Evolutionary conservation across 768 basidiomycete genomes (phyloP).

Genomic region (Suillus subluteus): DNA sequence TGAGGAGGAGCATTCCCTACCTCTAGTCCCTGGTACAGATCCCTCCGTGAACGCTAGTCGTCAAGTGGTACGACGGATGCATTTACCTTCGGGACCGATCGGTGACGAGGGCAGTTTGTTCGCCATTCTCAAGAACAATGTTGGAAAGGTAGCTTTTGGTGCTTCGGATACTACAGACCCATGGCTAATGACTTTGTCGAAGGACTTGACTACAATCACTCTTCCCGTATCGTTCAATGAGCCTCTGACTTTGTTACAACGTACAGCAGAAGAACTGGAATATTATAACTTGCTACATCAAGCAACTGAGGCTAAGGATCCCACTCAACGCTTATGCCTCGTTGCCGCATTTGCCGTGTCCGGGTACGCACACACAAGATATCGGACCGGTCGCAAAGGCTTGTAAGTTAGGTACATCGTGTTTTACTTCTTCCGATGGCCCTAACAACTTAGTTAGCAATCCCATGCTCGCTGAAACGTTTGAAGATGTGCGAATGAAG

Average conservation of each 20-base stretch:
- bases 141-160: constrained; percentile 67
- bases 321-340: constrained; percentile 70
- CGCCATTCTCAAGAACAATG: constrained; percentile 82
- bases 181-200: constrained; percentile 7
- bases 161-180: constrained; percentile 6
- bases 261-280: constrained; percentile 83
- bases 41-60: constrained; percentile 14
- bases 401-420: constrained; percentile 58
- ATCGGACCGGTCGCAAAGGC: constrained; percentile 83
- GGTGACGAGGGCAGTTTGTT: constrained; percentile 85
- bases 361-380: constrained; percentile 77
- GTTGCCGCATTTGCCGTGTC: constrained; percentile 88
- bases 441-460: constrained; percentile 52
- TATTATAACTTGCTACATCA: constrained; percentile 71
- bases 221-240: constrained; percentile 93
- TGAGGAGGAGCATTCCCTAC: constrained; percentile 40
- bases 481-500: constrained; percentile 78
- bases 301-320: constrained; percentile 60
- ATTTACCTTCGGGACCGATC: constrained; percentile 60
- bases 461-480: constrained; percentile 88
- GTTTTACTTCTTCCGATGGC: constrained; percentile 6
- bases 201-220: constrained; percentile 83
- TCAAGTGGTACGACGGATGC: constrained; percentile 53
- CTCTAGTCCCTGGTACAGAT: constrained; percentile 11
- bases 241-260: constrained; percentile 80